Base-by-base conservation (phyloP, 106 monocot species). In the Narthecium ossifragum region DNA sequence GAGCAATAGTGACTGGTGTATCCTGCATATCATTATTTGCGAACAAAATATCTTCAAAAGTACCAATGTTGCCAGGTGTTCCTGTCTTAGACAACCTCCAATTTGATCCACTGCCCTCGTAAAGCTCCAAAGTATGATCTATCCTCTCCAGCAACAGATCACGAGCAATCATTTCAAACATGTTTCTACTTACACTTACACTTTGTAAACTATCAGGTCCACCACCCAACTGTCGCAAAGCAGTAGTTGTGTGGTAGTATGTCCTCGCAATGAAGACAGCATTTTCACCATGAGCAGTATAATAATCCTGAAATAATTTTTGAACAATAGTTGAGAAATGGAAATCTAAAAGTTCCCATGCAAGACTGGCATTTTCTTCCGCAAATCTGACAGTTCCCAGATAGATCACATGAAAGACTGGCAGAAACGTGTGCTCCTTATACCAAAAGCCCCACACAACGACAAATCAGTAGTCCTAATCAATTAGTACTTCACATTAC, bases 1-100 rank as follows among this genome's bases (percentile, higher is more conserved):
- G 52, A 27, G 96, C 63, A 73, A 98, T 70, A 8, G 78, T 87
- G 27, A 87, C 96, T 52, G 96, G 96, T 26, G 86, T 77, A 67
- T 98, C 96, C 47, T 98, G 90, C 96, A 98, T 98, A 58, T 90
- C 96, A 70, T 84, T 98, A 76, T 90, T 98, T 57, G 96, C 86
- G 78, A 98, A 98, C 67, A 98, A 75, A 66, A 98, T 55, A 56
- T 98, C 90, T 84, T 98, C 96, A 77, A 98, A 98, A 57, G 71
- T 75, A 51, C 90, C 90, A 69, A 90, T 75, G 45, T 87, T 98
- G 4, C 96, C 96, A 21, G 96, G 96, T 60, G 90, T 90, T 46
- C 90, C 96, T 59, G 68, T 58, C 77, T 84, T 98, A 23, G 70
- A 61, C 71, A 90, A 71, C 39, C 80, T 63, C 96, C 96, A 98